These are phyloP conservation scores for Phytophthora vignae DNA, from an alignment of 352 stramenopile genomes.

Conservation along the genomic window DNA sequence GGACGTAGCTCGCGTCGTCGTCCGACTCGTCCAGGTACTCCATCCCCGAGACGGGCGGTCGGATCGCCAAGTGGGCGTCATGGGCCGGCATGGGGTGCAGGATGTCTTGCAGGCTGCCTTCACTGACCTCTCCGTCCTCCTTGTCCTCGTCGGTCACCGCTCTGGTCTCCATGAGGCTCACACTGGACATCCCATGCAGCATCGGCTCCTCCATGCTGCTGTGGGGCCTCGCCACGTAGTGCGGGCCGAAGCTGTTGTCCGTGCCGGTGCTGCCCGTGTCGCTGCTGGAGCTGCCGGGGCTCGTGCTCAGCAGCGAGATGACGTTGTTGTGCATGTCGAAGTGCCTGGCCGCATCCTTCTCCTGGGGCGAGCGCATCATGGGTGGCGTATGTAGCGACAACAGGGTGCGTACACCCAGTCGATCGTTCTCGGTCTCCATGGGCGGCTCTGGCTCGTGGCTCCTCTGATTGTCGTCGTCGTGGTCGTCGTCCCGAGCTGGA, in stretches of 20 bases:
- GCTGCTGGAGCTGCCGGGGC: constrained; percentile 33
- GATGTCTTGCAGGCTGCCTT: constrained; percentile 3
- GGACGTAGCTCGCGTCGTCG: constrained; percentile 38
- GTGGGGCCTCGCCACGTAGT: constrained; percentile 11
- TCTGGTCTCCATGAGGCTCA: constrained; percentile 46
- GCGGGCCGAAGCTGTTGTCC: constrained; percentile 30
- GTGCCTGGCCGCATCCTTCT: constrained; percentile 28
- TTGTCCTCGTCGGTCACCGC: constrained; percentile 2
- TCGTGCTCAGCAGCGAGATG: constrained; percentile 41
- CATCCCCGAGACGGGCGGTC: constrained; percentile 10
- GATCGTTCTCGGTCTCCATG: constrained; percentile 25
- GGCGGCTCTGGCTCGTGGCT: constrained; percentile 25
- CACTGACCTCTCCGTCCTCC: constrained; percentile 27
- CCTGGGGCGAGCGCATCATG: constrained; percentile 16
- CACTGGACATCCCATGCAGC: constrained; percentile 57
- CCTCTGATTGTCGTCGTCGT: background rate
- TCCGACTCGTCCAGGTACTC: constrained; percentile 33
- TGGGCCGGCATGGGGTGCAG: constrained; percentile 16
- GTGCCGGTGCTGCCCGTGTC: constrained; percentile 46
- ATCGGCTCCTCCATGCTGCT: constrained; percentile 32
- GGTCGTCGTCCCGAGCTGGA: constrained; percentile 7
- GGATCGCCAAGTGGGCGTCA: constrained; percentile 23
- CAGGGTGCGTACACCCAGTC: constrained; percentile 30
- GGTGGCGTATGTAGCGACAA: constrained; percentile 38
- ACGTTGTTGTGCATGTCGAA: constrained; percentile 40